A percentile compares a stretch with the other conserved stretches of the same genome.
Evolutionary conservation across 208 protist genomes (phyloP).

Genomic region (Strigomonas galati): DNA sequence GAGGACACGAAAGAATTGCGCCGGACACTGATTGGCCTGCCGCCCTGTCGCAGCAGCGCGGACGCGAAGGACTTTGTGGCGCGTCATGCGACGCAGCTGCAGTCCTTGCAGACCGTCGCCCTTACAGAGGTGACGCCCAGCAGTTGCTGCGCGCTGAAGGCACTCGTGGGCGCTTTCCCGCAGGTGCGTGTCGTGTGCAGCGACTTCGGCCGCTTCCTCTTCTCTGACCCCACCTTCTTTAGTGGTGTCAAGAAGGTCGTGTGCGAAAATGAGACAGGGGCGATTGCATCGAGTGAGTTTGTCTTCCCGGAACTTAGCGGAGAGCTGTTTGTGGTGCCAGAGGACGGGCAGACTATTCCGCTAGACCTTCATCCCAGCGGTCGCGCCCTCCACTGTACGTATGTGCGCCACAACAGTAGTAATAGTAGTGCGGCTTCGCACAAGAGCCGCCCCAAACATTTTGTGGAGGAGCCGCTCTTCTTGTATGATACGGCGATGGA

Average conservation of each 20-base stretch:
- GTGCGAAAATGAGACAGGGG: conserved; percentile 33
- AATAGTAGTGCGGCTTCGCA: background rate
- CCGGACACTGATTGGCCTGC: conserved; percentile 60
- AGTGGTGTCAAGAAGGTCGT: conserved; percentile 42
- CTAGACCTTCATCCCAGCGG: conserved; percentile 13
- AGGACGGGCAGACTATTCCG: conserved; percentile 33
- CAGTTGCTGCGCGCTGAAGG: conserved; percentile 27
- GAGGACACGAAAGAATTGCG: conserved; percentile 18
- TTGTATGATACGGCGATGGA: conserved; percentile 58
- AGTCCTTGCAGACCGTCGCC: conserved; percentile 41
- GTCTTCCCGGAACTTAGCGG: conserved; percentile 24
- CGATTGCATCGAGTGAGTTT: conserved; percentile 10
- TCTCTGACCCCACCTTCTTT: conserved; percentile 70
- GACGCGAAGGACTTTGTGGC: conserved; percentile 45
- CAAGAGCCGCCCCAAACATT: conserved; percentile 45
- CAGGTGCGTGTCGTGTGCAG: conserved; percentile 47
- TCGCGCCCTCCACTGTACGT: background rate
- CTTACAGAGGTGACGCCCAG: conserved; percentile 49
- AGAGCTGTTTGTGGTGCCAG: conserved; percentile 20
- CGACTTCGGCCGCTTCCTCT: conserved; percentile 42
- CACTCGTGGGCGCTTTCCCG: conserved; percentile 35
- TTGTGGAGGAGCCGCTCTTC: conserved; percentile 52
- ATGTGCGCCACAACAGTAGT: background rate
- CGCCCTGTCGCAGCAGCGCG: conserved; percentile 26
- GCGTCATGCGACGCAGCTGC: conserved; percentile 26